A percentile compares a stretch with the other conserved stretches of the same genome.
Evolutionary conservation across 1,284 basidiomycete species (phyloP).

Genomic region (Trichosporon sp.): DNA sequence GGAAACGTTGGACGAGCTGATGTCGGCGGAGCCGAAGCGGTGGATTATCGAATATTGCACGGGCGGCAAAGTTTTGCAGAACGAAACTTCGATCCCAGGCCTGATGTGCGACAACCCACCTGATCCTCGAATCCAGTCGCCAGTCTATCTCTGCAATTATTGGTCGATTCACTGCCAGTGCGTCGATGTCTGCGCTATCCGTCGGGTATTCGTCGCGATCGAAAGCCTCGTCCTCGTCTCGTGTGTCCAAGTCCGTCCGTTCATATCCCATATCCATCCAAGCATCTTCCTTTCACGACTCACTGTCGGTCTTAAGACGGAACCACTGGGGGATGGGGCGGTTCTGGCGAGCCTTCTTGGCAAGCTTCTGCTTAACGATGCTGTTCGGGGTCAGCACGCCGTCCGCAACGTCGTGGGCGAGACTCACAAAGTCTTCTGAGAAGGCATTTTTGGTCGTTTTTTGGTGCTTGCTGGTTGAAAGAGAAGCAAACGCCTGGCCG

Average conservation of each 20-base stretch:
- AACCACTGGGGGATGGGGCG: constrained; percentile 98
- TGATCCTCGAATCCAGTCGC: no score
- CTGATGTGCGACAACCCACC: no score
- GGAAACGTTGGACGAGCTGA: no score
- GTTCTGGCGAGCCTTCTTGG: constrained; percentile 94
- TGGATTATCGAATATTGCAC: no score
- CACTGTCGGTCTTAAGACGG: constrained; percentile 86
- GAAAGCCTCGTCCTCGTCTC: background rate
- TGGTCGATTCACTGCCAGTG: no score
- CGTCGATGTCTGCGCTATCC: background rate
- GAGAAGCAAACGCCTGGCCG: constrained; percentile 1
- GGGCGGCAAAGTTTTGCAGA: no score
- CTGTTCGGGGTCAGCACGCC: constrained; percentile 49
- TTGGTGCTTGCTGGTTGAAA: constrained; percentile 4
- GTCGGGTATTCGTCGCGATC: background rate
- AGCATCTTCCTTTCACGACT: constrained; percentile 18
- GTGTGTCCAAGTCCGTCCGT: background rate
- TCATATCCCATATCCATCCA: background rate
- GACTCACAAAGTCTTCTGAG: constrained; percentile 2
- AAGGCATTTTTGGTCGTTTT: constrained; percentile 5
- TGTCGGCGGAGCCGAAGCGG: no score
- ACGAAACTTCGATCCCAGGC: no score
- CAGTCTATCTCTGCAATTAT: no score
- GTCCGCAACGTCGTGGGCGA: background rate
- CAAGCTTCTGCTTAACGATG: constrained; percentile 74